Base-by-base conservation (phyloP, 331 rosid species). In the Spiraea crenata region DNA sequence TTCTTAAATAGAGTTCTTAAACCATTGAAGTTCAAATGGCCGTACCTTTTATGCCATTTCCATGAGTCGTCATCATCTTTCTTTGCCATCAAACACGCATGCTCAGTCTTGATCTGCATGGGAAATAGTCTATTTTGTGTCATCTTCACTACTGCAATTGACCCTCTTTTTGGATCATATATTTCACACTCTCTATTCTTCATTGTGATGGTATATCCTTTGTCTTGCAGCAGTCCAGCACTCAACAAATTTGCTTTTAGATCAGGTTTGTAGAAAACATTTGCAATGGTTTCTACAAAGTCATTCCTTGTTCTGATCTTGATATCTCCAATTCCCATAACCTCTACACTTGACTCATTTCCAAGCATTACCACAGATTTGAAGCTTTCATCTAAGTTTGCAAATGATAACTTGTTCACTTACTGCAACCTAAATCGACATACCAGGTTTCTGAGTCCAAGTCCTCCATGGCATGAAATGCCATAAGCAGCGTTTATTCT, bases 391-490 rank as follows among this genome's bases (percentile, higher is more conserved):
- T 72, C 51, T 40, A 72, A 72, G 54, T 44, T 5, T 9, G 51
- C 19, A 62, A 72, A 72, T 38, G n/a, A 20, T 31, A 55, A 58
- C 61, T 72, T 72, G 62, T 62, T 73, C 14, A 63, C 62, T 50
- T 68, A 9, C 48, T 68, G 8, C 72, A 68, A 16, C 61, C 49
- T 14, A 5, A 44, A 3, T 58, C 65, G 9, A 59, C n/a, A 7
- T 46, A 51, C 62, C 62, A 51, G 0, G 38, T 5, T 19, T 60
- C 15, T 38, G 12, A 38, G 6, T 9, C 7, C 0, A 1, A 57
- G 62, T 72, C 54, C 10, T 73, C 10, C 44, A 49, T 49, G 0
- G 6, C 54, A 9, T 39, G 45, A 39, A 1, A 17, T 3, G 4
- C 73, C 60, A 68, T 68, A 5, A 68, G 50, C 4, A 49, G 42